phyloP scores from a whole-genome alignment of 2,329 filamentous ascomycete species.

The Fusarium clavum region DNA sequence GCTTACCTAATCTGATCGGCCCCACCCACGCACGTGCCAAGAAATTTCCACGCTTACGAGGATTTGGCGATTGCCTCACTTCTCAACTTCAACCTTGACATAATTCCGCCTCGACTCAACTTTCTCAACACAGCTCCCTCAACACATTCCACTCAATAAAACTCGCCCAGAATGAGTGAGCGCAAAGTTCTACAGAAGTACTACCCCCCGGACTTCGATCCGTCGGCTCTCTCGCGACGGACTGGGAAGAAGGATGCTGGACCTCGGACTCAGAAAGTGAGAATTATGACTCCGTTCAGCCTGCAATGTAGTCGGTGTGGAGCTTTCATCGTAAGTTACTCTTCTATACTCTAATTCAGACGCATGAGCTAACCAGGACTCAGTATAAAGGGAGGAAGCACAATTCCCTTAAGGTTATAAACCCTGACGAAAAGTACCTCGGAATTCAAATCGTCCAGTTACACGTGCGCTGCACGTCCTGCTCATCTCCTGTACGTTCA shows the following conservation, averaged over 20 bases:
- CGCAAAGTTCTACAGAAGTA: slow-evolving; percentile 80
- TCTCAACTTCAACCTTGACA: too few relatives aligned
- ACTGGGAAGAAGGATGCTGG: too few relatives aligned
- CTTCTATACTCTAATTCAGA: neutral
- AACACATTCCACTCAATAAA: slow-evolving; percentile 65
- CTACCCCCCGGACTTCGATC: slow-evolving; percentile 88
- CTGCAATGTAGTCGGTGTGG: too few relatives aligned
- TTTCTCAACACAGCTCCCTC: slow-evolving; percentile 28
- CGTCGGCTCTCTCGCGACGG: slow-evolving; percentile 65
- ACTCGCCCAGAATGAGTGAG: slow-evolving; percentile 76
- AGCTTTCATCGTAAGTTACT: too few relatives aligned
- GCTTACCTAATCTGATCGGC: too few relatives aligned
- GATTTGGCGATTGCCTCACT: too few relatives aligned
- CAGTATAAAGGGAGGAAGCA: slow-evolving; percentile 79
- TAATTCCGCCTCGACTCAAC: neutral
- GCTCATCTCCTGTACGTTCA: slow-evolving; percentile 54
- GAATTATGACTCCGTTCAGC: too few relatives aligned
- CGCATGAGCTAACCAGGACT: neutral
- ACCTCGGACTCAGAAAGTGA: too few relatives aligned
- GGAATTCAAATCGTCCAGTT: slow-evolving; percentile 61
- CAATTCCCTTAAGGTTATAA: slow-evolving; percentile 79
- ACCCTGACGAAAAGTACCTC: slow-evolving; percentile 85
- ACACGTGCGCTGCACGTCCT: slow-evolving; percentile 77
- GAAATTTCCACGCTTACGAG: too few relatives aligned
- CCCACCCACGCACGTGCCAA: too few relatives aligned